Evolutionary conservation across 116 monocot genomes (phyloP).

Genomic region (Papilionanthe hybrid): DNA sequence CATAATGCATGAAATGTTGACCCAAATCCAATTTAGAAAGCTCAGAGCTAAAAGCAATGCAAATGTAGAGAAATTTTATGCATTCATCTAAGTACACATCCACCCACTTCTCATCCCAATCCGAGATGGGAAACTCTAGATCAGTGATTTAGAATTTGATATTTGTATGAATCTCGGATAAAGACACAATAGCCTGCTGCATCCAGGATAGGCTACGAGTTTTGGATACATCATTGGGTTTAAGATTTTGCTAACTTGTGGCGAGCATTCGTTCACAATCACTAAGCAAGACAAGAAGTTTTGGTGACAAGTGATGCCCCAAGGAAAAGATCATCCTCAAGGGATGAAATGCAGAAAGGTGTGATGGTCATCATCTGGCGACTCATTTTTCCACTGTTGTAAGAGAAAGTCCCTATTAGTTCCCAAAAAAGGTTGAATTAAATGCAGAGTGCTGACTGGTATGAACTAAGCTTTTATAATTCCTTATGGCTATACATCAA

Average conservation of each 20-base stretch:
- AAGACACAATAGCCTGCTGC: conserved; percentile 35
- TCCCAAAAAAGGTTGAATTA: not conserved
- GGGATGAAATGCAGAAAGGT: conserved; percentile 49
- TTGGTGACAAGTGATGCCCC: conserved; percentile 38
- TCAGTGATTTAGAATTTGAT: conserved; percentile 55
- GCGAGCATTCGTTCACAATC: conserved; percentile 56
- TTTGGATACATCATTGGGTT: conserved; percentile 32
- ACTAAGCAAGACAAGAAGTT: conserved; percentile 29
- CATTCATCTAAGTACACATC: conserved; percentile 71
- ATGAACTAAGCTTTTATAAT: no score
- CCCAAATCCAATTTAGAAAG: conserved; percentile 56
- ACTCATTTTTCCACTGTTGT: conserved; percentile 49
- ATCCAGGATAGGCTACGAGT: conserved; percentile 66
- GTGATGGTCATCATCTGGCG: conserved; percentile 41
- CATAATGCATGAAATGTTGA: conserved; percentile 50
- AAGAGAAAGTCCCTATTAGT: not conserved
- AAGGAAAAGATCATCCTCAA: conserved; percentile 39
- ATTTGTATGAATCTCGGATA: conserved; percentile 51
- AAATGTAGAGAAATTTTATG: conserved; percentile 79
- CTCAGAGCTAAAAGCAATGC: conserved; percentile 66
- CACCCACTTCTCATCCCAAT: conserved; percentile 89
- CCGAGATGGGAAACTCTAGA: conserved; percentile 66
- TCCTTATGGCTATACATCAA: no score
- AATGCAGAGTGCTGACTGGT: no score
- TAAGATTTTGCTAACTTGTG: conserved; percentile 48